Evolutionary conservation across 495 filamentous ascomycete genomes (phyloP), one percentile per base, ranked within the genome.

Genomic region (Hyaloscypha bicolor): DNA sequence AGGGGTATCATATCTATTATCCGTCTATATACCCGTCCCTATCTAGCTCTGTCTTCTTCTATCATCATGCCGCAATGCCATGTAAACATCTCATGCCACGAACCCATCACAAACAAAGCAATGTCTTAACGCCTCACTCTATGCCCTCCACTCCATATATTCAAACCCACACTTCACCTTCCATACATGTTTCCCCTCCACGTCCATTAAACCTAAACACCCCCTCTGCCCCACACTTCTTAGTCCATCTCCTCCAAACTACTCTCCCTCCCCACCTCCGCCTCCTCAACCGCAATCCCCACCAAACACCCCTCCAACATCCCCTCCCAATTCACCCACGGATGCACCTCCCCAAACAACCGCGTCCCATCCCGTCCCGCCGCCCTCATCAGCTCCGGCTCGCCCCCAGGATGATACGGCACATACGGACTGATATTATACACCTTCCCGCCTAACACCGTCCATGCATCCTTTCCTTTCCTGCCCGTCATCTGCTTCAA

Each of bases 311-410:
- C 86, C 30, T 87, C 86, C 62, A 99, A 77, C 86, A 99, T 97
- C 4, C 90, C 91, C 80, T 98, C 96, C 83, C 92, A 96, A 72
- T 96, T 99, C 11, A 99, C 94, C 95, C 96, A 99, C 21, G 94
- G 93, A 82, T 99, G 95, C 29, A 94, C 85, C 80, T 97, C 93
- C 68, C 89, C 87, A 76, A 99, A 98, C 73, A 99, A 71, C 79
- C 87, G 88, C 6, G 83, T 87, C 42, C 88, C 92, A 73, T 93
- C 90, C 68, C 86, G 83, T 21, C 92, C 95, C 2, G 93, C 94
- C 19, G 84, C 89, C 29, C 90, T 83, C 76, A 97, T 81, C 71
- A 98, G 73, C 80, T 99, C 93, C 4, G 87, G 89, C 79, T 90
- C 92, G 4, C 95, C 95, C 39, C 95, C 95, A 0, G 95, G 95